Evolutionary conservation across 108 stramenopile species (phyloP), one percentile per base, ranked within the genome.

Genomic region (Skeletonema menzelii): DNA sequence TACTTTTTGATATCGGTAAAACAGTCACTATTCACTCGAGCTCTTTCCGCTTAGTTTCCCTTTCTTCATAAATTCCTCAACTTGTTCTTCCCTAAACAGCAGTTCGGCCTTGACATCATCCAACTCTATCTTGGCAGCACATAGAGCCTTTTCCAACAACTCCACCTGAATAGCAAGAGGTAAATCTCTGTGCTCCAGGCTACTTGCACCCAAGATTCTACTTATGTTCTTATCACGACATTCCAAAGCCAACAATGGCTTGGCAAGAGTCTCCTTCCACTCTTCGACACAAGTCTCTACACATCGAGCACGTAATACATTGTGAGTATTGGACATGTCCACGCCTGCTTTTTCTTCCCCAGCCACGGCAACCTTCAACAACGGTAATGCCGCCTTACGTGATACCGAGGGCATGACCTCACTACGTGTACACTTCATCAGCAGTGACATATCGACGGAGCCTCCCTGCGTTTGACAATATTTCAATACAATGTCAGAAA

Each of bases 231-330:
- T 74, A 20, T 81, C 80, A 26, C 69, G 73, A 37, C 72, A 69
- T 62, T 81, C 80, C 34, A 73, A 59, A 27, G 72, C 80, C 38
- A 81, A 46, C 38, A 81, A 38, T 8, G 80, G 80, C 58, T 81
- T 81, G 37, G 80, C 80, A 24, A 80, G 73, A 38, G 80, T 81
- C 37, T 81, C 80, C 53, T 81, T 81, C 80, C 80, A 81, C 61
- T 81, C 80, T 53, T 81, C 80, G 26, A 81, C 80, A 37, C 80
- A 81, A 4, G 80, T 69, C 27, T 81, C 80, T n/a, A 81, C 67
- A 38, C 80, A 81, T 46, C 80, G 40, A 1, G 80, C 60, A 15
- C 80, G 80, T 12, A 81, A 63, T 0, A 81, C 80, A 42, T 81
- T 73, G 34, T 73, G 11, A n/a, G 72, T 74, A 32, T 70, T 56